These are phyloP conservation scores for Flagelloscypha sp. DNA, from an alignment of 768 basidiomycete species.

Conservation along the genomic window DNA sequence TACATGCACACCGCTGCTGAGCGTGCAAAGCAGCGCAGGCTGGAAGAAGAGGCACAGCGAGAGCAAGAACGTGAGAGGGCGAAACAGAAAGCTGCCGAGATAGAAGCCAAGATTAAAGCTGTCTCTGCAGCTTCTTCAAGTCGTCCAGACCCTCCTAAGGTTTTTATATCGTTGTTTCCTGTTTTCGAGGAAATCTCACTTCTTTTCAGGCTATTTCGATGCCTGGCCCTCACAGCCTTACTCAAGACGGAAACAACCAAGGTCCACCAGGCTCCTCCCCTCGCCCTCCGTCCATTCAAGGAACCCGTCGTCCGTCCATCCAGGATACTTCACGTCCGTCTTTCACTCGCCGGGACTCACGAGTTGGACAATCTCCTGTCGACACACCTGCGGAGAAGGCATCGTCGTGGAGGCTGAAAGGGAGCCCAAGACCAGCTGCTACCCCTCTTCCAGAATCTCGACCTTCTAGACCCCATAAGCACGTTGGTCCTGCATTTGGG, in stretches of 20 bases:
- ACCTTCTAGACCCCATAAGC: conserved; percentile 13
- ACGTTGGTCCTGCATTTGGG: conserved; percentile 20
- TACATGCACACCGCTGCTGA: conserved; percentile 83
- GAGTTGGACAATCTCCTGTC: no score
- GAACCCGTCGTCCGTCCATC: no score
- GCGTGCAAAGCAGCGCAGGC: conserved; percentile 68
- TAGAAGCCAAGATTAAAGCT: conserved; percentile 59
- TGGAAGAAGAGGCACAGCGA: conserved; percentile 77
- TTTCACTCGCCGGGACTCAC: no score
- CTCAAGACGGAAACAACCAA: neutral
- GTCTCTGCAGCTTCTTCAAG: conserved; percentile 4
- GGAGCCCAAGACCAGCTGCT: conserved; percentile 24
- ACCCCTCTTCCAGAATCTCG: conserved; percentile 23
- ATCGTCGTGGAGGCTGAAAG: conserved; percentile 63
- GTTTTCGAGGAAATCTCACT: conserved; percentile 1
- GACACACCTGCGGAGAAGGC: conserved; percentile 29
- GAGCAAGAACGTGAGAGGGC: conserved; percentile 78
- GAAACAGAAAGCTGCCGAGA: conserved; percentile 65
- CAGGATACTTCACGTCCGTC: no score
- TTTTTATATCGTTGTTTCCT: neutral
- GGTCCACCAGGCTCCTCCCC: conserved; percentile 7
- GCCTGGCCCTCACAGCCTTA: neutral
- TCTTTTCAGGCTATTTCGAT: neutral
- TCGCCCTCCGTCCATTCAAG: no score
- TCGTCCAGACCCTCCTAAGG: conserved; percentile 30